Base-by-base conservation (phyloP, 352 stramenopile species). In the Peronospora belbahrii region DNA sequence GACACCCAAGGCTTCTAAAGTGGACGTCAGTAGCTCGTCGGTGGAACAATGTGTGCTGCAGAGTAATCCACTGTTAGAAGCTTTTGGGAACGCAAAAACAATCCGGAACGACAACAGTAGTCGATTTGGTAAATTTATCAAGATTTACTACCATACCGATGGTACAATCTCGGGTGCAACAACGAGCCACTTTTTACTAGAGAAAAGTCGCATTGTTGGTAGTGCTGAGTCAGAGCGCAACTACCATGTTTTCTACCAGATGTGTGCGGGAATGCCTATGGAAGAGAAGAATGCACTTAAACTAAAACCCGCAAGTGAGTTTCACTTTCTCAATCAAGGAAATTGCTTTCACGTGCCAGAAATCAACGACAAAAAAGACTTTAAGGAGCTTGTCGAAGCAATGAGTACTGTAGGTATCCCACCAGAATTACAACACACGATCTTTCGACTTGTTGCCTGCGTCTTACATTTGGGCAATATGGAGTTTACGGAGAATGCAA, bases 241-340 rank as follows among this genome's bases (percentile, higher is more conserved):
- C 66, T 99, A 98, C 74, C 96, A 99, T 67, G 95, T 99, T 27
- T 99, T 99, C 61, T 99, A 99, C 67, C 87, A 98, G 64, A 60
- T 99, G 11, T 94, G 94, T 54, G 78, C 83, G 0, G 92, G 85
- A 27, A 69, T 93, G 57, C 42, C 74, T 0, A 40, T 69, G 0
- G 72, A 73, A 1, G 72, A 91, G 4, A 88, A 89, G 55, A 74
- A 64, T n/a, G 41, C 51, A 33, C 72, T 94, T 14, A 83, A 90
- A 42, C 58, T 97, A 32, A 86, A 87, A 59, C 85, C 76, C 37
- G 85, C 88, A 5, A 79, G 78, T 48, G 83, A 96, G 35, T 97
- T 96, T 65, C 64, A 76, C 56, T 97, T 97, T 56, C 56, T 97
- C 23, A 97, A 97, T 68, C 92, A 97, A 59, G 84, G 78, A 18